Conservation (phyloP, 768 basidiomycete genomes). For the Exsudoporus frostii region DNA sequence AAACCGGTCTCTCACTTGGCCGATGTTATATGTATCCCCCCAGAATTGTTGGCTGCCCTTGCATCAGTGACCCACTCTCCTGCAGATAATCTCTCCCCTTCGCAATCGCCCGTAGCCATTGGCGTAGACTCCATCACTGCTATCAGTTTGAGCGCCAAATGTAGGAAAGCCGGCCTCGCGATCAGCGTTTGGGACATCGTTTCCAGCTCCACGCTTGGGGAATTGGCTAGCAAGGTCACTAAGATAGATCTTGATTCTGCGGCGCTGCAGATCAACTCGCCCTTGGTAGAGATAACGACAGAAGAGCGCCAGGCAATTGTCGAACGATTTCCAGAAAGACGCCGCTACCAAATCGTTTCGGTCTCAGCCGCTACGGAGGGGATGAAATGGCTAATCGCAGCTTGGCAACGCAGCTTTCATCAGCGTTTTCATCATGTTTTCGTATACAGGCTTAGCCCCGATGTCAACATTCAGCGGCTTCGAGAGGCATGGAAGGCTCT, state of each 20-base stretch:
- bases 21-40: slow-evolving; percentile 1
- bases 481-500: slow-evolving; percentile 38
- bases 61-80: slow-evolving; percentile 27
- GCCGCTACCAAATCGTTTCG: slow-evolving; percentile 12
- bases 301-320: slow-evolving; percentile 14
- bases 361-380: slow-evolving; percentile 27
- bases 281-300: slow-evolving; percentile 1
- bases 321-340: slow-evolving; percentile 13
- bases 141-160: slow-evolving; percentile 41
- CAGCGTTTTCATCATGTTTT: slow-evolving; percentile 45
- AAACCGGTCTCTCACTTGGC: neutral
- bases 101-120: slow-evolving; percentile 38
- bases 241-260: neutral
- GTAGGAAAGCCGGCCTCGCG: slow-evolving; percentile 35
- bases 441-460: slow-evolving; percentile 33
- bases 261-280: neutral
- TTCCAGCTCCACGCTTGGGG: slow-evolving; percentile 36
- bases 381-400: slow-evolving; percentile 39
- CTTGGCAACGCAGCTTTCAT: slow-evolving; percentile 42
- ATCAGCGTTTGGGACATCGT: slow-evolving; percentile 39
- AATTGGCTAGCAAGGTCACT: slow-evolving; percentile 16
- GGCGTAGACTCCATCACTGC: slow-evolving; percentile 52
- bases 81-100: slow-evolving; percentile 26
- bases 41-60: slow-evolving; percentile 6
- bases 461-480: slow-evolving; percentile 30